Percentiles rank a stretch among this genome's conserved stretches.
phyloP scores from a whole-genome alignment of 306 rosid species.

The Begonia peltatifolia region DNA sequence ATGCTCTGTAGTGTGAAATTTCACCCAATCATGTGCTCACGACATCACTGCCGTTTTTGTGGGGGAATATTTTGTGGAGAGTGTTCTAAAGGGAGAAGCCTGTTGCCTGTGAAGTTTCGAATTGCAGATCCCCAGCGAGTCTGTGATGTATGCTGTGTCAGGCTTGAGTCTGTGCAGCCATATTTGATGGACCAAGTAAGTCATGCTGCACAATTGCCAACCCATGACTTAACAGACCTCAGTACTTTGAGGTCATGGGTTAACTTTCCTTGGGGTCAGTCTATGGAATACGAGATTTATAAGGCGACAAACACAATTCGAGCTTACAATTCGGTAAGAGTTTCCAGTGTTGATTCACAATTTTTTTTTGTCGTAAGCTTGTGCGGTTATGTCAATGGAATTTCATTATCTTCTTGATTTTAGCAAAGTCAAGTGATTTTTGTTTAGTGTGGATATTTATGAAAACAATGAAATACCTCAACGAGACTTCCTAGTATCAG shows the following conservation, averaged over 20 bases:
- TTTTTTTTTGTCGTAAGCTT: background rate
- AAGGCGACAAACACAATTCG: constrained; percentile 70
- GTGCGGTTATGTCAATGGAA: background rate
- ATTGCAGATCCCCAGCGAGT: constrained; percentile 78
- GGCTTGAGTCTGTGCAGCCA: constrained; percentile 79
- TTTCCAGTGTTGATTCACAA: background rate
- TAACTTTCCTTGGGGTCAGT: constrained; percentile 92
- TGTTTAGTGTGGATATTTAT: too few relatives aligned
- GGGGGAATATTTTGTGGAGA: constrained; percentile 95
- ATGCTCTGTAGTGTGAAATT: constrained; percentile 88
- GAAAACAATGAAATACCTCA: too few relatives aligned
- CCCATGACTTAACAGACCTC: constrained; percentile 83
- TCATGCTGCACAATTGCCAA: constrained; percentile 81
- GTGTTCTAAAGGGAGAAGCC: constrained; percentile 79
- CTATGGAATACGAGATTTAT: constrained; percentile 91
- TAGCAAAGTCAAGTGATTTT: too few relatives aligned
- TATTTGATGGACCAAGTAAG: constrained; percentile 87
- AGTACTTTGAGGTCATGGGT: constrained; percentile 88
- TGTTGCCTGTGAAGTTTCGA: constrained; percentile 67
- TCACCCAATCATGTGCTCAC: constrained; percentile 85
- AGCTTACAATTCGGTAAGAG: constrained; percentile 45
- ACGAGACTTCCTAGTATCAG: too few relatives aligned
- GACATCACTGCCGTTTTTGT: constrained; percentile 97
- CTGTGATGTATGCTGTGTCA: constrained; percentile 87
- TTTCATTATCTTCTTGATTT: too few relatives aligned